phyloP scores from a whole-genome alignment of 2,329 filamentous ascomycete genomes.

The Rachicladosporium sp. region DNA sequence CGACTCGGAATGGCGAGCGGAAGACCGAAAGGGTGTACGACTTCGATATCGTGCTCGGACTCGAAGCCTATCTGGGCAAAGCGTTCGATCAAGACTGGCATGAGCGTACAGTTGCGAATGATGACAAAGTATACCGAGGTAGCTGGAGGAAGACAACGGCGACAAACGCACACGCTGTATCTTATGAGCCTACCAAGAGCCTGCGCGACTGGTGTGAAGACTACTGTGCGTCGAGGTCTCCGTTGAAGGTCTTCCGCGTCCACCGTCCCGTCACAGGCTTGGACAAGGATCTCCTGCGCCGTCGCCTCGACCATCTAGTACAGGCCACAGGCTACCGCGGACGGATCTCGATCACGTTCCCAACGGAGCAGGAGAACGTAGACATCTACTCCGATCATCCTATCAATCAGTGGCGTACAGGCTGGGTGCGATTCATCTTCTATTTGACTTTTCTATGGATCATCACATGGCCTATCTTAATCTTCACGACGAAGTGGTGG shows the following conservation, averaged over 20 bases:
- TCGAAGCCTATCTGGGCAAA: conserved; percentile 10
- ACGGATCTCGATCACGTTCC: conserved; percentile 46
- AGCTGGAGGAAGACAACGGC: conserved; percentile 44
- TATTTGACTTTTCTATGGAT: conserved; percentile 56
- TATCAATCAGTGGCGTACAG: conserved; percentile 54
- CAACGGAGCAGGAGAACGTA: conserved; percentile 42
- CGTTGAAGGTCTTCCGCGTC: conserved; percentile 41
- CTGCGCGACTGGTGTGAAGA: conserved; percentile 55
- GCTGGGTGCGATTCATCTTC: conserved; percentile 54
- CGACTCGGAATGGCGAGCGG: conserved; percentile 15
- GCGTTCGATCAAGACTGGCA: conserved; percentile 15
- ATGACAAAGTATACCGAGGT: conserved; percentile 53
- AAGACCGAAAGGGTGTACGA: conserved; percentile 16
- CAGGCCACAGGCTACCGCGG: conserved; percentile 57
- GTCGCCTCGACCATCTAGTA: conserved; percentile 45
- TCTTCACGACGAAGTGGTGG: conserved; percentile 55
- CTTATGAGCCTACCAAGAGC: conserved; percentile 22
- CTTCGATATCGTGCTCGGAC: conserved; percentile 15
- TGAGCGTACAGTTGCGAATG: conserved; percentile 39
- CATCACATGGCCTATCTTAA: conserved; percentile 58
- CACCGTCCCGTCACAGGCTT: conserved; percentile 44
- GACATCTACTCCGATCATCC: conserved; percentile 52
- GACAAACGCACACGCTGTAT: conserved; percentile 12
- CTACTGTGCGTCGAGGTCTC: conserved; percentile 47
- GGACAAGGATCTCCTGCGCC: conserved; percentile 42